Conservation (phyloP, 2,329 filamentous ascomycete species). For the Sporothrix curviconia region DNA sequence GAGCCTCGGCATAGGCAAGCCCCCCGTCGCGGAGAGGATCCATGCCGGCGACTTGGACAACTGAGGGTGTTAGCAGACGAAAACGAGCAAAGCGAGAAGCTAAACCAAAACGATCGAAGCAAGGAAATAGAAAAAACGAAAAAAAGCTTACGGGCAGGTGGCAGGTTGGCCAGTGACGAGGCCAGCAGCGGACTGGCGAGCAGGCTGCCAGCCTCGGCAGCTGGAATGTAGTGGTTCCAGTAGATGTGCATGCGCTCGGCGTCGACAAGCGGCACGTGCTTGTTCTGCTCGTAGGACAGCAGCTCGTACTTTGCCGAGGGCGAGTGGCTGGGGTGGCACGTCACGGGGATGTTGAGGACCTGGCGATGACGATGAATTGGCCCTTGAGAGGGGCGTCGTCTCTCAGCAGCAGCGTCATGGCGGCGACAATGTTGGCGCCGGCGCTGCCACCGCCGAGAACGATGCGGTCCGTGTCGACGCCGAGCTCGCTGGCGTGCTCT, state of each 20-base stretch:
- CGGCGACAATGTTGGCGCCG: slow-evolving; percentile 18
- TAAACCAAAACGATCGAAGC: neutral
- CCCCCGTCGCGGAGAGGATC: slow-evolving; percentile 8
- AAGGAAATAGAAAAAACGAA: neutral
- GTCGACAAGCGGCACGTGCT: slow-evolving; percentile 17
- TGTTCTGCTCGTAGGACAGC: slow-evolving; percentile 17
- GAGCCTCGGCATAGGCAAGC: neutral
- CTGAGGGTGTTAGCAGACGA: neutral
- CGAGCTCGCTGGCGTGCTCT: slow-evolving; percentile 4
- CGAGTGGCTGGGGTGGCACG: slow-evolving; percentile 18
- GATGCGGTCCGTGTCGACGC: slow-evolving; percentile 13
- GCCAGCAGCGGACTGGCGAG: slow-evolving; percentile 18
- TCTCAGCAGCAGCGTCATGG: slow-evolving; percentile 11
- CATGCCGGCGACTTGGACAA: slow-evolving; percentile 10
- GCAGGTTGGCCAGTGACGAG: slow-evolving; percentile 11
- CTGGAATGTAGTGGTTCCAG: slow-evolving; percentile 19
- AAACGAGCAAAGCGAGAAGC: neutral
- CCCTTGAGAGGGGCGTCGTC: slow-evolving; percentile 14
- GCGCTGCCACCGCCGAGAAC: slow-evolving; percentile 19
- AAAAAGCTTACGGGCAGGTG: slow-evolving; percentile 17
- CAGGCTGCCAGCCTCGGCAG: neutral
- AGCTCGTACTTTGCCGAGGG: slow-evolving; percentile 14
- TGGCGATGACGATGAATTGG: slow-evolving; percentile 17
- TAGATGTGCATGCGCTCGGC: slow-evolving; percentile 18
- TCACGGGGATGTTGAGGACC: slow-evolving; percentile 20